Evolutionary conservation across 768 basidiomycete species (phyloP).

Genomic region (Leccinum subgranulosum): DNA sequence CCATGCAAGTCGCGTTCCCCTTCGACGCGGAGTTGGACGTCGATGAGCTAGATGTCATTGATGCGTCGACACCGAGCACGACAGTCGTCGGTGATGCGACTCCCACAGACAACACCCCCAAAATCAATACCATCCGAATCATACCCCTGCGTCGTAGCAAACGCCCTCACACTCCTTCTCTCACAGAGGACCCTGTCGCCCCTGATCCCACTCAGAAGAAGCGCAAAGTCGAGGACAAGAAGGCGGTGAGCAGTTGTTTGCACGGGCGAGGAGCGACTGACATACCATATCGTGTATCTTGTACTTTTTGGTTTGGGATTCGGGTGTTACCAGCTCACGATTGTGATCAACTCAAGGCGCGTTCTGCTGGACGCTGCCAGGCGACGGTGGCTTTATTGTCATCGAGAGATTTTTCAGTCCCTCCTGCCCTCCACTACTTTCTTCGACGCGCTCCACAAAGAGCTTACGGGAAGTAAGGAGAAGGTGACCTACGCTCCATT

Average conservation of each 20-base stretch:
- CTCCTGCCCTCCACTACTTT: constrained; percentile 43
- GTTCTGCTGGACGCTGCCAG: constrained; percentile 39
- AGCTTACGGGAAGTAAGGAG: constrained; percentile 27
- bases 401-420: constrained; percentile 44
- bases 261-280: not conserved
- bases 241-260: constrained; percentile 33
- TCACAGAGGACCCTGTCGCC: not conserved
- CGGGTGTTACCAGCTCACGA: constrained; percentile 35
- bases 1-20: constrained; percentile 10
- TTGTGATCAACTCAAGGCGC: constrained; percentile 35
- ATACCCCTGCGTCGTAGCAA: constrained; percentile 16
- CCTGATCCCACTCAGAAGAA: constrained; percentile 20
- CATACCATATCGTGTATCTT: not conserved
- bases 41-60: constrained; percentile 32
- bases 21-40: constrained; percentile 10
- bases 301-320: not conserved
- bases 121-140: not conserved
- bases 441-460: constrained; percentile 36
- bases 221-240: constrained; percentile 36
- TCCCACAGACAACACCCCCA: constrained; percentile 11
- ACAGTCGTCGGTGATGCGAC: constrained; percentile 29
- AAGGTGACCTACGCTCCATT: constrained; percentile 33
- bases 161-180: constrained; percentile 14
- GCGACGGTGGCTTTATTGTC: constrained; percentile 44
- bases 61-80: constrained; percentile 26